phyloP scores from a whole-genome alignment of 345 rosid species.

The Cardamine chenopodiifolia region DNA sequence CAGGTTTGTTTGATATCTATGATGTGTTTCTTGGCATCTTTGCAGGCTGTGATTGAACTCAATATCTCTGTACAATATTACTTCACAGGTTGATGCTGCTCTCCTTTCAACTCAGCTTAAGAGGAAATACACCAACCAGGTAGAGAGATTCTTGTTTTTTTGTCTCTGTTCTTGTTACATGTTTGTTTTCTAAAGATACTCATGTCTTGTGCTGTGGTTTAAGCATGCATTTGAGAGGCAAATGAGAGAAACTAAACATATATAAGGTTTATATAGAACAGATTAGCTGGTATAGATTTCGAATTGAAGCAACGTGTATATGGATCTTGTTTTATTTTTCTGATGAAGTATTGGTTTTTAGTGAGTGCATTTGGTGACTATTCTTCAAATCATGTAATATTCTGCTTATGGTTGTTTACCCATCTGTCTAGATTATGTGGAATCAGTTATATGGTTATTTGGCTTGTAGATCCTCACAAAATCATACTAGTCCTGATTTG shows the following conservation, averaged over 20 bases:
- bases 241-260: slow-evolving; percentile 14
- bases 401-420: not conserved
- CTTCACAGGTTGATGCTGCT: slow-evolving; percentile 85
- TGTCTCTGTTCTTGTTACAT: not conserved
- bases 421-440: slow-evolving; percentile 3
- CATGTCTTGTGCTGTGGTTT: not conserved
- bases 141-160: slow-evolving; percentile 35
- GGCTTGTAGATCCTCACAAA: slow-evolving; percentile 1
- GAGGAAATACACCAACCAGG: slow-evolving; percentile 83
- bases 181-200: slow-evolving; percentile 5
- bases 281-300: slow-evolving; percentile 26
- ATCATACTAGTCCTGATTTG: not conserved
- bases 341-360: slow-evolving; percentile 1
- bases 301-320: slow-evolving; percentile 8
- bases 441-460: slow-evolving; percentile 16
- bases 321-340: slow-evolving; percentile 9
- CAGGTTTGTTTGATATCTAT: slow-evolving; percentile 52
- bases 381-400: slow-evolving; percentile 5
- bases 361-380: slow-evolving; percentile 19
- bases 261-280: not conserved
- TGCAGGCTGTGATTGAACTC: slow-evolving; percentile 7
- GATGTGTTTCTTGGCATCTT: slow-evolving; percentile 7
- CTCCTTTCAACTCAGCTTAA: slow-evolving; percentile 74
- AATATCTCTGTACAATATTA: slow-evolving; percentile 1
- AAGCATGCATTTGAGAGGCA: slow-evolving; percentile 9